Base-by-base conservation (phyloP, 1,284 basidiomycete species). In the Irpex sp. region DNA sequence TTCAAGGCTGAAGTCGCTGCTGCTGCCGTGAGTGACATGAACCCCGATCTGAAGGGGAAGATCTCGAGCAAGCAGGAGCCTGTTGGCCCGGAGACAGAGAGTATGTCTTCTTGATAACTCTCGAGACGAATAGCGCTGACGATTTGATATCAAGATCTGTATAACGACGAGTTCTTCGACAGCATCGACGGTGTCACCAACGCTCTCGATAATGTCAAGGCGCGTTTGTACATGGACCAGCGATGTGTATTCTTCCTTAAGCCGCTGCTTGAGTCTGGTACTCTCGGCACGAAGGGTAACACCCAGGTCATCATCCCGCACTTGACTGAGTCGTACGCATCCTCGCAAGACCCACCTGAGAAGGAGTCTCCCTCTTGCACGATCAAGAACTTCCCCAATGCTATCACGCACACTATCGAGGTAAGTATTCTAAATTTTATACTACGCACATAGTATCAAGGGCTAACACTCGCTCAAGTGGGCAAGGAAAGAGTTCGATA, bases 331-430 rank as follows among this genome's bases (percentile, higher is more conserved):
- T 98, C 96, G 13, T 99, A 99, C 77, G 92, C 94, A 21, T 98
- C 96, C 4, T 98, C 97, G 19, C 97, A 99, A 79, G 97, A 99
- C 76, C 97, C 97, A 54, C 97, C 97, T 17, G 98, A 99, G 80
- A 99, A 98, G 80, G 93, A 97, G 74, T 92, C 96, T 13, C 94
- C 98, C 8, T 94, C 94, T 49, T 99, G 98, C 79, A 99, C 97
- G 7, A 93, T 99, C 73, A 99, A 98, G 81, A 98, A 96, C 79
- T 99, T 99, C 87, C 97, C 97, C 36, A 98, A 99, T 75, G 91
- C 92, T 40, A 99, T 99, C 70, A 91, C 96, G 71, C 97, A 99
- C 79, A 98, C 97, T n/a, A 99, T 99, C 68, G 93, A 97, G 82
- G 92, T 91, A 70, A 66, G 79, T 65, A 31, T 44, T 17, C 31